These are phyloP conservation scores for Acer campestre DNA, from an alignment of 345 rosid genomes.

Conservation along the genomic window DNA sequence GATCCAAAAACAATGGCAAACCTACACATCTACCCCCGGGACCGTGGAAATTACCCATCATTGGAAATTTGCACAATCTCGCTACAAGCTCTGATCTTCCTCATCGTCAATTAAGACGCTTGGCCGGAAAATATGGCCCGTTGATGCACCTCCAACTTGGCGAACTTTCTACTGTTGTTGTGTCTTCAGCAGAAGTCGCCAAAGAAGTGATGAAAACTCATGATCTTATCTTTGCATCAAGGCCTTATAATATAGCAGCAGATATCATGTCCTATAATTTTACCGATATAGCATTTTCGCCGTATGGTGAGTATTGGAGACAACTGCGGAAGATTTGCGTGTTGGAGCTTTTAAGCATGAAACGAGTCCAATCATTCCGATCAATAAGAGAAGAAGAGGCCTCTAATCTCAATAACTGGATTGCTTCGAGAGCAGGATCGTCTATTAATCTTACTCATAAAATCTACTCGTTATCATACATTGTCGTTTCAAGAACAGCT, in stretches of 20 bases:
- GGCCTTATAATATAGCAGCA: slow-evolving; percentile 17
- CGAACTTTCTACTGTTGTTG: slow-evolving; percentile 23
- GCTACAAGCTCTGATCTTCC: slow-evolving; percentile 16
- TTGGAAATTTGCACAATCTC: slow-evolving; percentile 38
- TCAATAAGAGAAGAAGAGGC: slow-evolving; percentile 25
- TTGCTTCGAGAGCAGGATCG: background rate
- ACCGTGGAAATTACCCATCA: slow-evolving; percentile 35
- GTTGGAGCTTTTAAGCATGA: background rate
- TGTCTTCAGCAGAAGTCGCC: slow-evolving; percentile 31
- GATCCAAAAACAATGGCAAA: background rate
- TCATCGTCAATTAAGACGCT: slow-evolving; percentile 20
- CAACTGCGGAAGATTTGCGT: slow-evolving; percentile 3
- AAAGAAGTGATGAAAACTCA: slow-evolving; percentile 33
- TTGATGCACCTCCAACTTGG: slow-evolving; percentile 30
- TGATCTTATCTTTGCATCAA: slow-evolving; percentile 26
- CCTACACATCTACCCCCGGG: slow-evolving; percentile 32
- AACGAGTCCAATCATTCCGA: slow-evolving; percentile 11
- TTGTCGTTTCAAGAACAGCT: slow-evolving; percentile 10
- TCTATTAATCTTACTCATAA: slow-evolving; percentile 6
- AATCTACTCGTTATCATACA: background rate
- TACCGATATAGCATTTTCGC: slow-evolving; percentile 10
- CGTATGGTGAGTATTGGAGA: background rate
- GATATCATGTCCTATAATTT: slow-evolving; percentile 3
- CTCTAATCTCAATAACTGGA: background rate
- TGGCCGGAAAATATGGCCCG: slow-evolving; percentile 23